phyloP scores from a whole-genome alignment of 2,329 filamentous ascomycete species.

The Myriosclerotinia duriaeana region DNA sequence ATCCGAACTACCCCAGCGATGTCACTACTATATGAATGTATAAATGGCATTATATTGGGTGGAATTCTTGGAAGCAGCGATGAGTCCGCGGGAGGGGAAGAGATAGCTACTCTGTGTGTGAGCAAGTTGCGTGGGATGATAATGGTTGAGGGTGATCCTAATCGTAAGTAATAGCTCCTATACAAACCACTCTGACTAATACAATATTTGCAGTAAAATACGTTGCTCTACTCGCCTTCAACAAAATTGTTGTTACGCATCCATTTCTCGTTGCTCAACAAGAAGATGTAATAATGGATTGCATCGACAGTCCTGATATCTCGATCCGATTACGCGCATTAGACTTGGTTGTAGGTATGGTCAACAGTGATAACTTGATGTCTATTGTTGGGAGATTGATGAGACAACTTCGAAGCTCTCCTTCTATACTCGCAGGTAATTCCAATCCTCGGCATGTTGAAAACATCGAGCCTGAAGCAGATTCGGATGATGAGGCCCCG shows the following conservation, averaged over 20 bases:
- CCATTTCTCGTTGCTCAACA: slow-evolving; percentile 86
- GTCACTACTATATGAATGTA: slow-evolving; percentile 98
- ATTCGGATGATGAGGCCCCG: slow-evolving; percentile 57
- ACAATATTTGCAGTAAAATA: slow-evolving; percentile 72
- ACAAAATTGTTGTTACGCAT: slow-evolving; percentile 88
- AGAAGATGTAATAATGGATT: slow-evolving; percentile 94
- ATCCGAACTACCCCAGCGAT: slow-evolving; percentile 95
- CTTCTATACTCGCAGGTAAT: slow-evolving; percentile 49
- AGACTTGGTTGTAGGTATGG: slow-evolving; percentile 91
- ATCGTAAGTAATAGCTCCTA: slow-evolving; percentile 59
- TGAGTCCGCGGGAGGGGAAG: slow-evolving; percentile 77
- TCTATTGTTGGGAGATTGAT: slow-evolving; percentile 83
- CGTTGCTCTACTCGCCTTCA: slow-evolving; percentile 90
- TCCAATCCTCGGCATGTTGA: slow-evolving; percentile 48
- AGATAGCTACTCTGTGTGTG: slow-evolving; percentile 89
- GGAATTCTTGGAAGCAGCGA: slow-evolving; percentile 85
- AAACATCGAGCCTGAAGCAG: slow-evolving; percentile 41
- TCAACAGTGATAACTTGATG: slow-evolving; percentile 80
- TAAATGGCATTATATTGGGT: slow-evolving; percentile 96
- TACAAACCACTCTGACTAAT: slow-evolving; percentile 16
- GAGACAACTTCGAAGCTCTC: slow-evolving; percentile 74
- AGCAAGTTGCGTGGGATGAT: slow-evolving; percentile 93
- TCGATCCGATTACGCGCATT: slow-evolving; percentile 92
- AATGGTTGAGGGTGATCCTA: slow-evolving; percentile 87
- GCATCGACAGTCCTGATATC: slow-evolving; percentile 92